Evolutionary conservation across 108 stramenopile species (phyloP).

Genomic region (Discostella stelligeroides): DNA sequence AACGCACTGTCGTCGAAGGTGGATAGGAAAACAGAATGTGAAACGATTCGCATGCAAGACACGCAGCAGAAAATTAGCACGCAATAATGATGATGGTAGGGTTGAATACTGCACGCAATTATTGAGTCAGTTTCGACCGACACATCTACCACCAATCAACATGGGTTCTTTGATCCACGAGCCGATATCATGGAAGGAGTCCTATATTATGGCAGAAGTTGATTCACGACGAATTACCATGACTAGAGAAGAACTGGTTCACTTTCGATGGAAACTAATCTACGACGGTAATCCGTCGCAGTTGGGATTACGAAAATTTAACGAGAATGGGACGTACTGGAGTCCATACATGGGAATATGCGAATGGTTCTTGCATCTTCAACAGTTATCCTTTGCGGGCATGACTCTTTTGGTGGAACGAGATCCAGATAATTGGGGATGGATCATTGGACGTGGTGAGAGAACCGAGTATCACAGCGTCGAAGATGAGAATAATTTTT

Average conservation of each 20-base stretch:
- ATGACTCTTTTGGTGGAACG: slow-evolving; percentile 36
- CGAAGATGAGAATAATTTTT: background rate
- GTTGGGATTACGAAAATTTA: slow-evolving; percentile 38
- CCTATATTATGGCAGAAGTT: slow-evolving; percentile 42
- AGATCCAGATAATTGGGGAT: slow-evolving; percentile 35
- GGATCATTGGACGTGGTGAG: slow-evolving; percentile 35
- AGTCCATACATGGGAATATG: slow-evolving; percentile 41
- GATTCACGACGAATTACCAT: slow-evolving; percentile 22
- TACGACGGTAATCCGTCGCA: slow-evolving; percentile 33
- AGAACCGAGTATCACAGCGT: slow-evolving; percentile 40
- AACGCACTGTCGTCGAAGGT: slow-evolving; percentile 21
- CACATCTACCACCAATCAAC: slow-evolving; percentile 19
- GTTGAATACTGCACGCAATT: slow-evolving; percentile 8
- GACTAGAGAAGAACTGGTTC: slow-evolving; percentile 21
- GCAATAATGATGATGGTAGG: slow-evolving; percentile 10
- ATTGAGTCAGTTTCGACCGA: slow-evolving; percentile 10
- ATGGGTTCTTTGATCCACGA: slow-evolving; percentile 16
- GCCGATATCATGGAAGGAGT: slow-evolving; percentile 41
- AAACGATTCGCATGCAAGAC: slow-evolving; percentile 11
- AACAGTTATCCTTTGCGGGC: slow-evolving; percentile 32
- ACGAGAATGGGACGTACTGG: slow-evolving; percentile 26
- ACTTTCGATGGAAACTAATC: slow-evolving; percentile 29
- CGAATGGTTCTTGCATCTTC: slow-evolving; percentile 27
- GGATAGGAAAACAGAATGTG: slow-evolving; percentile 34
- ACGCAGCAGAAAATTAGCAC: no score